Evolutionary conservation across 306 rosid species (phyloP), one percentile per base, ranked within the genome.

Genomic region (Canavalia ensiformis): DNA sequence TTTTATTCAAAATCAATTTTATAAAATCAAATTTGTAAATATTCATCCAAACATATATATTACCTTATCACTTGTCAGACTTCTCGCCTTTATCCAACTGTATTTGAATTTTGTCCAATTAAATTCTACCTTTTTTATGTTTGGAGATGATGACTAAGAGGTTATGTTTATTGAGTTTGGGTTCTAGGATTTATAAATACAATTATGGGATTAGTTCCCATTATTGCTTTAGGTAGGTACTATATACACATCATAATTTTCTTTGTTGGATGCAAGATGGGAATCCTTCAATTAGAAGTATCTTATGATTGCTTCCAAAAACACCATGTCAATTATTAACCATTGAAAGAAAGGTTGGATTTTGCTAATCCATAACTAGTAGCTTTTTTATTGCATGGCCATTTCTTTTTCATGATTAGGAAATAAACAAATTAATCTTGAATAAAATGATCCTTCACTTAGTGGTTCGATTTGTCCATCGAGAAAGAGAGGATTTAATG

Each of bases 271-370:
- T 55, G 2, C 33, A 10, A 12, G 0, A 49, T 6, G 28, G 54
- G 64, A 54, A 33, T 62, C 49, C 76, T 73, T 79, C 47, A 1
- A 50, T 42, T 18, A 34, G 46, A 50, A 57, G 56, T 0, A 28
- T 34, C 6, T 7, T 67, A 57, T 81, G 4, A 81, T 85, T 82
- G 81, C 42, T 73, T 7, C 70, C 77, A 33, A 77, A 49, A 62
- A 13, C 79, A 67, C 7, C 25, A 6, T 56, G 52, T 49, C 39
- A 41, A 65, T 74, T 7, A 55, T 63, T 68, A 29, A 34, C 28
- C 37, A 45, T 68, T 54, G 11, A 52, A 11, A 75, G 7, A 8
- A 44, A 44, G 33, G 68, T 42, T 50, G 9, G 30, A 33, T 9
- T 74, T 58, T 66, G 46, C 78, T n/a, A 47, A 56, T 81, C 31